Evolutionary conservation across 2,329 filamentous ascomycete species (phyloP), one percentile per base, ranked within the genome.

Genomic region (Colletotrichum sojae): DNA sequence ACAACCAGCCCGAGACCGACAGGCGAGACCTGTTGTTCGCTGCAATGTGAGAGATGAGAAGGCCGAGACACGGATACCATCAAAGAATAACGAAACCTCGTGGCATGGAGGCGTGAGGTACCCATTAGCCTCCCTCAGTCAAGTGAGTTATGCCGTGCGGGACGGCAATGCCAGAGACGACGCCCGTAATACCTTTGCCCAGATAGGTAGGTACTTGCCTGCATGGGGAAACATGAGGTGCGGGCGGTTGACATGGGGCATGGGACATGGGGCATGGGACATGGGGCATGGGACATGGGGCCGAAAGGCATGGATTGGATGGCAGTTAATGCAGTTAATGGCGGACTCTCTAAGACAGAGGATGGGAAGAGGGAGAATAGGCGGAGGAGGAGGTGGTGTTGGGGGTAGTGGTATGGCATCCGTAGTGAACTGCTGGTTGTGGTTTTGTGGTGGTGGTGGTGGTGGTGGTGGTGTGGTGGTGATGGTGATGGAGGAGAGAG

Each of bases 41-140:
- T 49, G n/a, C 48, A 66, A 65, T 59, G 40, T 69, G 62, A 66
- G 40, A 59, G 48, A 54, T 59, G 54, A 66, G 61, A 27, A 64
- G 22, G 25, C 22, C 45, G 45, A 51, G 39, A 60, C 36, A 61
- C 49, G 58, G 25, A 63, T 39, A 31, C 60, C 20, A 45, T 27
- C 53, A 25, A 43, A 36, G 48, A 61, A 52, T 53, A 25, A 51
- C 60, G 39, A 53, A 40, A 58, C 36, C 48, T 49, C 52, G 27
- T 56, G 43, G 40, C 22, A 25, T 45, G 9, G 36, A 16, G 31
- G 27, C 25, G 46, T 4, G 8, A 12, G 13, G 49, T 52, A 52
- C 16, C 25, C 13, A 12, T 16, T 27, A 9, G 15, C 22, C 20
- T 31, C 13, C 12, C 40, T 43, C 40, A 43, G 13, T 43, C 40